Evolutionary conservation across 164 flowering plant genomes (phyloP).

Genomic region (Echeveria elegans): DNA sequence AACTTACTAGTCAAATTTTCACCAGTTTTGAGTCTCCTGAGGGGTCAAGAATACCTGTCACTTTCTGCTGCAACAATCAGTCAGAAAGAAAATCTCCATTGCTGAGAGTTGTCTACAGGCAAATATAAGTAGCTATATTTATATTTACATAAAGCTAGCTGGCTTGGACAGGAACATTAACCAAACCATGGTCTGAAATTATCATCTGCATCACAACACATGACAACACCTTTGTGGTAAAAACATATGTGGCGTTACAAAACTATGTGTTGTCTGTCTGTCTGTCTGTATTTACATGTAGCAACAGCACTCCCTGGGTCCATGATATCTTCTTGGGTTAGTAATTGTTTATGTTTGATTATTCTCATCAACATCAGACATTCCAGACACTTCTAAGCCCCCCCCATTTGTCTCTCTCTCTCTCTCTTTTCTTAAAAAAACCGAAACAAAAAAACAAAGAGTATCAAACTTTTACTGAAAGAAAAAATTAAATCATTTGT

Average conservation of each 20-base stretch:
- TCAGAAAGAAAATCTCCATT: not conserved
- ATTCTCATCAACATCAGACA: not conserved
- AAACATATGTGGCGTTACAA: not conserved
- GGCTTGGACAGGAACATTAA: not conserved
- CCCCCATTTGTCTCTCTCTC: not conserved
- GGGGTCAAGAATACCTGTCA: too few relatives aligned
- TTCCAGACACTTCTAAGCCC: not conserved
- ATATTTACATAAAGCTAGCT: slow-evolving; percentile 2
- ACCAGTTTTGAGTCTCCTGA: too few relatives aligned
- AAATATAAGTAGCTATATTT: too few relatives aligned
- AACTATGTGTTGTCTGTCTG: not conserved
- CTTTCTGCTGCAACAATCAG: too few relatives aligned
- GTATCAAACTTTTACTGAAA: not conserved
- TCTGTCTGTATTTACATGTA: not conserved
- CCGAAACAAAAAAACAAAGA: not conserved
- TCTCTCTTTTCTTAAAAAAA: not conserved
- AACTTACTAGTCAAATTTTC: too few relatives aligned
- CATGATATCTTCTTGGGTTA: too few relatives aligned
- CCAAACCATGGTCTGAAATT: not conserved
- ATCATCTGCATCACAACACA: not conserved
- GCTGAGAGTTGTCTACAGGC: not conserved
- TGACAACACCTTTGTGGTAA: not conserved
- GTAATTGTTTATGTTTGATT: not conserved
- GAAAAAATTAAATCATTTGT: not conserved
- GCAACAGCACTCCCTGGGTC: too few relatives aligned